Evolutionary conservation across 768 basidiomycete genomes (phyloP), one percentile per base, ranked within the genome.

Genomic region (Ephemerocybe angulata): DNA sequence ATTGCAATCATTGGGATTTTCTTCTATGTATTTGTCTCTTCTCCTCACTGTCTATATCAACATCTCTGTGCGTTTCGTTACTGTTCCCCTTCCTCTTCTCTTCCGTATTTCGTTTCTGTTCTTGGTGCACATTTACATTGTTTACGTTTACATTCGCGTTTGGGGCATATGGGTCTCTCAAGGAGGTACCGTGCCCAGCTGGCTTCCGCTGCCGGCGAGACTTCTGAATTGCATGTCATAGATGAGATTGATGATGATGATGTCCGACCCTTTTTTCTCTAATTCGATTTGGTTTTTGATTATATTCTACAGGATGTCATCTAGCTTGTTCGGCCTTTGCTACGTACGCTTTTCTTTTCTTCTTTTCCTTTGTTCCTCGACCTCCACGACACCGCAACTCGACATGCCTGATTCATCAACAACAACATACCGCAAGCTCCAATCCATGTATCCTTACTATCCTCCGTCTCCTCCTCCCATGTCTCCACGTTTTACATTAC

Each of bases 151-250:
- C 33, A 8, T 8, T 8, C 33, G 33, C 8, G 8, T 8, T 35
- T 17, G 33, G 30, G 25, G 10, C 25, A 28, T 28, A 10, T 21
- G 42, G 46, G 19, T 28, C 46, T 48, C 46, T 48, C 46, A 48
- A 48, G 46, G 46, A 48, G 46, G 46, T 28, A 28, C 46, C 19
- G n/a, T 21, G 25, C 46, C 17, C 11, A 17, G 15, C 46, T 17
- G 8, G 33, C 8, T 35, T 17, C 17, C 33, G 8, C 33, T 35
- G 17, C 17, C 33, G 8, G 8, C 17, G 33, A 17, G 8, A 8
- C 17, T 35, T 35, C 27, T 48, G 27, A 48, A 28, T 48, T 48
- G 46, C 46, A 48, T 48, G 46, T 48, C 46, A 48, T 48, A 48
- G 46, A 48, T 48, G 42, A 44, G 15, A 13, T 21, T 44, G 42